Evolutionary conservation across 352 stramenopile species (phyloP).

Genomic region (Pythium myriotylum): DNA sequence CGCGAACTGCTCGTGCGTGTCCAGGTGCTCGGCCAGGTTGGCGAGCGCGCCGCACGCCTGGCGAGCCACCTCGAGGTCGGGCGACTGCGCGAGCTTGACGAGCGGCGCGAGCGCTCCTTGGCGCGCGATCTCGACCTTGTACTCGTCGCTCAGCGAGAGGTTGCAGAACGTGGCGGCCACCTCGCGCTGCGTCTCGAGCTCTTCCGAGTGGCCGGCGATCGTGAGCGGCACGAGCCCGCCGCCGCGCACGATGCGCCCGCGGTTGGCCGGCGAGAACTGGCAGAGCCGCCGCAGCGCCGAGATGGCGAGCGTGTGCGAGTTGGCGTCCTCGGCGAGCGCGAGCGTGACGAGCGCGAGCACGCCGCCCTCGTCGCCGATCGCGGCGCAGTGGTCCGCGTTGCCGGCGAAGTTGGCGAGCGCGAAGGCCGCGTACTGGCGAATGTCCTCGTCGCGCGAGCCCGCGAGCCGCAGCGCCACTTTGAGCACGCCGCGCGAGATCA

Average conservation of each 20-base stretch:
- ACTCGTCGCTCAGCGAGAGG: slow-evolving; percentile 91
- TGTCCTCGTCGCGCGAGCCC: slow-evolving; percentile 75
- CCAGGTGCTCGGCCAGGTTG: slow-evolving; percentile 94
- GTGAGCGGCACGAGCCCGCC: slow-evolving; percentile 87
- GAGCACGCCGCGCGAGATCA: slow-evolving; percentile 90
- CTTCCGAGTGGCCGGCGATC: slow-evolving; percentile 79
- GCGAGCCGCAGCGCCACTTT: slow-evolving; percentile 78
- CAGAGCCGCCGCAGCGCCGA: slow-evolving; percentile 92
- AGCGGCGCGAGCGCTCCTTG: slow-evolving; percentile 79
- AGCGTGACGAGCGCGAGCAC: slow-evolving; percentile 91
- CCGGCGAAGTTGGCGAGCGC: slow-evolving; percentile 92
- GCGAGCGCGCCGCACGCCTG: slow-evolving; percentile 92
- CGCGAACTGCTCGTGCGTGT: slow-evolving; percentile 92
- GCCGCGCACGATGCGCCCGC: slow-evolving; percentile 83
- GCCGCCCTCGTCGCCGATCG: slow-evolving; percentile 91
- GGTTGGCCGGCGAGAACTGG: slow-evolving; percentile 88
- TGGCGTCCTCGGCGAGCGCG: slow-evolving; percentile 84
- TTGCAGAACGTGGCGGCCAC: slow-evolving; percentile 94
- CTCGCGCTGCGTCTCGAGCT: slow-evolving; percentile 95
- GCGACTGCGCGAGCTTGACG: slow-evolving; percentile 85
- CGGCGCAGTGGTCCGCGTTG: slow-evolving; percentile 84
- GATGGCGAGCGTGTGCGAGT: slow-evolving; percentile 92
- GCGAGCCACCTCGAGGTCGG: slow-evolving; percentile 91
- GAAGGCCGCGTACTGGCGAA: slow-evolving; percentile 91
- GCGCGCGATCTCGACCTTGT: slow-evolving; percentile 90